A percentile compares a stretch with the other conserved stretches of the same genome.
Conservation (phyloP, 192 early-diverging fungal species). For the Phycomyces blakesleeanus region DNA sequence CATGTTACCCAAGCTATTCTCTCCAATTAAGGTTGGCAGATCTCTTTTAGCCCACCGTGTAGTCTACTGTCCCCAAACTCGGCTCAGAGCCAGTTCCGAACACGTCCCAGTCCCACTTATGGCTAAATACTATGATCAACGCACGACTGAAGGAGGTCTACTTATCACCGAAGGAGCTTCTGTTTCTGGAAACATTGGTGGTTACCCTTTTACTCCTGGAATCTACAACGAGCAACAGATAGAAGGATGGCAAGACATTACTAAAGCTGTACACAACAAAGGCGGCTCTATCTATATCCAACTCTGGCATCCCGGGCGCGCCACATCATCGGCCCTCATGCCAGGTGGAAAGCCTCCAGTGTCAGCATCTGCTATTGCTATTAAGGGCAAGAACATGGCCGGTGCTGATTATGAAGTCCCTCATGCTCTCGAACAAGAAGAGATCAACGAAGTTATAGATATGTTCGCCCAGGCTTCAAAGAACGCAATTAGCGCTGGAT, state of each 20-base stretch:
- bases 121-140: constrained; percentile 27
- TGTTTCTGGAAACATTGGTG: constrained; percentile 15
- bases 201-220: constrained; percentile 25
- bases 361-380: constrained; percentile 22
- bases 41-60: constrained; percentile 23
- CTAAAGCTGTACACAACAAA: constrained; percentile 51
- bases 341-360: constrained; percentile 6
- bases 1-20: constrained; percentile 8
- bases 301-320: constrained; percentile 44
- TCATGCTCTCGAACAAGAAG: constrained; percentile 10
- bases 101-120: constrained; percentile 11
- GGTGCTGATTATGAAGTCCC: constrained; percentile 15
- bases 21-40: constrained; percentile 24
- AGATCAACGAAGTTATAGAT: constrained; percentile 12
- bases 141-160: constrained; percentile 19
- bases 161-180: constrained; percentile 26
- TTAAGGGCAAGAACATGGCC: background rate
- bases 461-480: constrained; percentile 45
- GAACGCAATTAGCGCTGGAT: constrained; percentile 74
- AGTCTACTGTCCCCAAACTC: constrained; percentile 26
- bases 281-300: constrained; percentile 54
- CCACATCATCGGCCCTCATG: background rate
- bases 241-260: constrained; percentile 47
- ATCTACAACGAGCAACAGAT: constrained; percentile 42
- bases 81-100: constrained; percentile 6